Conservation (phyloP, 257 asterid species). For the Scutellaria minor region DNA sequence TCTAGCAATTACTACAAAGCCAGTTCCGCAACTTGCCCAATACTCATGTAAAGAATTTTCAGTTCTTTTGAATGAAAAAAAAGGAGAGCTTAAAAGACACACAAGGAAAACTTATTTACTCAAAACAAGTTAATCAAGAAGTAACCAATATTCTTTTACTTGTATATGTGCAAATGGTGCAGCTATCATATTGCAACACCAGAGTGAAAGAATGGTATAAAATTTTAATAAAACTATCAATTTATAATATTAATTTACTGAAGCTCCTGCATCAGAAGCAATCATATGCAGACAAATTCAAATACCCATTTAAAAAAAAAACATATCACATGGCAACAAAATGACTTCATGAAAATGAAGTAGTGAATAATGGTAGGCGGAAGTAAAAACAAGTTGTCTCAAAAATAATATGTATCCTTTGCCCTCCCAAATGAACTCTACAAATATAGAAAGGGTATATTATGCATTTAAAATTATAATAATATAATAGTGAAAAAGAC, state of each 20-base stretch:
- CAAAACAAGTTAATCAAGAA: not conserved
- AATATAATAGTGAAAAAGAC: not conserved
- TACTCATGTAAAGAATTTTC: too few species aligned
- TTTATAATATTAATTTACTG: not conserved
- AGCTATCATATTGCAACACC: not conserved
- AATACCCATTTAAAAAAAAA: not conserved
- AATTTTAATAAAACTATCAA: not conserved
- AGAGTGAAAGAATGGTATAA: not conserved
- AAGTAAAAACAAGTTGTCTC: constrained; percentile 3
- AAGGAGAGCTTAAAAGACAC: not conserved
- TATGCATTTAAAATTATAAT: not conserved
- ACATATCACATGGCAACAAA: not conserved
- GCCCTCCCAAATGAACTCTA: not conserved
- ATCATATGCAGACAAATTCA: not conserved
- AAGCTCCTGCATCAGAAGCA: not conserved
- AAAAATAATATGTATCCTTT: not conserved
- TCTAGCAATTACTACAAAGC: not conserved
- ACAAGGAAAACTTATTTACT: not conserved
- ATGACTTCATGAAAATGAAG: constrained; percentile 1
- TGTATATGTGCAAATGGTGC: not conserved
- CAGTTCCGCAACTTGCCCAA: too few species aligned
- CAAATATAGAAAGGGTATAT: not conserved
- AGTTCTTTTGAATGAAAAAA: not conserved
- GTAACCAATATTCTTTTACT: not conserved
- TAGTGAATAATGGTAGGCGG: not conserved